phyloP scores from a whole-genome alignment of 108 stramenopile species.

The Conticribra weissflogii region DNA sequence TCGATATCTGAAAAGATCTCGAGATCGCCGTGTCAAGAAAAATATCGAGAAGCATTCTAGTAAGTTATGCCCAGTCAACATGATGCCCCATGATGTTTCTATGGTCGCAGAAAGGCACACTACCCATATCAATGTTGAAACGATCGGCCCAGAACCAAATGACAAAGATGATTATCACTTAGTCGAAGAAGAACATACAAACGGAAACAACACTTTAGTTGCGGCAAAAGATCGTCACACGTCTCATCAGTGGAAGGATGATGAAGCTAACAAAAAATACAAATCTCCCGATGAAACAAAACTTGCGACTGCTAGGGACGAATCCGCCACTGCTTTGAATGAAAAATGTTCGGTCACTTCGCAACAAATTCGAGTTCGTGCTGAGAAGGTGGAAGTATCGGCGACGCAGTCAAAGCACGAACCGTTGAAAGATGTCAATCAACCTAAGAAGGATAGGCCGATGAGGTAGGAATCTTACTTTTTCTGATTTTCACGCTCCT shows the following conservation, averaged over 20 bases:
- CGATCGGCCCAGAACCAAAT: neutral
- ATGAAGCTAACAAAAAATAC: too few relatives aligned
- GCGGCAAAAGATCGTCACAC: too few relatives aligned
- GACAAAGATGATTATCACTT: neutral
- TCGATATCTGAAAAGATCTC: slow-evolving; percentile 10
- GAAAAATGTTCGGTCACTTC: too few relatives aligned
- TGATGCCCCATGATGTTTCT: too few relatives aligned
- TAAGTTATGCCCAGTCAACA: too few relatives aligned
- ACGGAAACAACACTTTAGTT: too few relatives aligned
- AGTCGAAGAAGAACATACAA: neutral
- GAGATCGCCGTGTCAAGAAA: slow-evolving; percentile 2
- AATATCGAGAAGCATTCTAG: slow-evolving; percentile 3
- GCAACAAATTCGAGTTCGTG: neutral
- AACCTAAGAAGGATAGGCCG: slow-evolving; percentile 4
- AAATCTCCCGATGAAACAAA: too few relatives aligned
- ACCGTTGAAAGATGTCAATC: slow-evolving; percentile 17
- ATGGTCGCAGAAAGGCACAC: neutral
- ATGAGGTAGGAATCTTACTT: neutral
- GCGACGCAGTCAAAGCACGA: slow-evolving; percentile 11
- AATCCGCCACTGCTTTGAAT: too few relatives aligned
- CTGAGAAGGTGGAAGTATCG: slow-evolving; percentile 6
- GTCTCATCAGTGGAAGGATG: too few relatives aligned
- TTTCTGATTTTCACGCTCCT: too few relatives aligned
- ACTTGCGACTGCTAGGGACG: too few relatives aligned
- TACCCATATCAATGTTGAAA: neutral